These are phyloP conservation scores for Saturnispora gosingensis DNA, from an alignment of 805 yeast species.

Conservation along the genomic window DNA sequence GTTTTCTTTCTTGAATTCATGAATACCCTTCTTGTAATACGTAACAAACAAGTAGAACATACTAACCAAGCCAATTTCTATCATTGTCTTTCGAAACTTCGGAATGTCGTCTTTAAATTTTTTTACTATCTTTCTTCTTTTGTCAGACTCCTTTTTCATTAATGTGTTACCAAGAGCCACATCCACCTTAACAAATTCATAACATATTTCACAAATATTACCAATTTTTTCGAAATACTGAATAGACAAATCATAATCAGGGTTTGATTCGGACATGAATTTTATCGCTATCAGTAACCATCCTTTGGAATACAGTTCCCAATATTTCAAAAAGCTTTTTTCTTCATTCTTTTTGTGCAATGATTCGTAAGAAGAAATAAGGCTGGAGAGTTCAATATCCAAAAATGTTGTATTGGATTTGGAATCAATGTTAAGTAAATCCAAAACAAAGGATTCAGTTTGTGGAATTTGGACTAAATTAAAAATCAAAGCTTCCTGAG, in stretches of 20 bases:
- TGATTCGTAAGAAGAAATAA: not conserved
- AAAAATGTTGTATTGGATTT: not conserved
- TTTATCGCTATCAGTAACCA: not conserved
- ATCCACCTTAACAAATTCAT: constrained; percentile 3
- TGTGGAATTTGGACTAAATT: not conserved
- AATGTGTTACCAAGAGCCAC: not conserved
- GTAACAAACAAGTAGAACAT: constrained; percentile 1
- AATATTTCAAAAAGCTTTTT: not conserved
- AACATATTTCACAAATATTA: not conserved
- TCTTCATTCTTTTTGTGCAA: not conserved
- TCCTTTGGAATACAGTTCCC: not conserved
- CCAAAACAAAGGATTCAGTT: not conserved
- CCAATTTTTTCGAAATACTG: not conserved
- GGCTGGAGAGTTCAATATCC: not conserved
- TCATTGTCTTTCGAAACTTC: not conserved
- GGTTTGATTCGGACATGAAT: not conserved
- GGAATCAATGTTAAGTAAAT: not conserved
- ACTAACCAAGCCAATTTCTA: not conserved
- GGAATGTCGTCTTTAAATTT: not conserved
- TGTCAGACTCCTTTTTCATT: not conserved
- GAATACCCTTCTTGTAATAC: not conserved
- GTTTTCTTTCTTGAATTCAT: not conserved
- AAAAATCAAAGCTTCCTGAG: not conserved
- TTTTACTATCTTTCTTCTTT: not conserved
- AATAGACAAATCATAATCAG: not conserved